Base-by-base conservation (phyloP, 345 rosid genomes). In the Brassica incana region DNA sequence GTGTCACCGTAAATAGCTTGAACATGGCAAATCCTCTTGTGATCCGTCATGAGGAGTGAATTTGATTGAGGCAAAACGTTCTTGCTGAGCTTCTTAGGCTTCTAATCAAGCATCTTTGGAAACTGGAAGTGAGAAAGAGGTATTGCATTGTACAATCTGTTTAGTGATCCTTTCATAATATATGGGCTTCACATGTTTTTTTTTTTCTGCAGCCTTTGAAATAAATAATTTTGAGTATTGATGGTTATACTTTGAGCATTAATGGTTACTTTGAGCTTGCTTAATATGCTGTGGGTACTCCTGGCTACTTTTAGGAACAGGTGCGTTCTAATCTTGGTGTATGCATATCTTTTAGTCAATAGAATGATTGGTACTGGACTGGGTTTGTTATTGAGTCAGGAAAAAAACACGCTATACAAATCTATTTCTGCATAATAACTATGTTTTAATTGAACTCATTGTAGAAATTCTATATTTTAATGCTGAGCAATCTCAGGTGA, bases 391-490 rank as follows among this genome's bases (percentile, higher is more conserved):
- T 45, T 74, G 65, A 32, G 63, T 73, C 64, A 38, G 5, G 67
- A 33, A 60, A 67, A 48, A 60, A 45, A 48, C 12, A 62, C 0
- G 58, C 58, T 71, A 16, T 52, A 56, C 52, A 14, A 40, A 30
- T 58, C 23, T 4, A 6, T 25, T 14, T 59, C 30, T 78, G 18
- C 48, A 35, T 76, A 50, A 35, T 23, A n/a, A 50, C 6, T 67
- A 58, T 32, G 23, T 75, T 86, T 82, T 93, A 67, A 93, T 91
- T 83, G 98, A 95, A 73, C 73, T 93, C 83, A 88, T 95, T 74
- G 97, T 95, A 67, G 97, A 98, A 73, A 93, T 93, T 81, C 99
- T 98, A 66, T 98, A 98, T 54, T 95, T 95, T 76, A 95, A 89
- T 83, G 99, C 99, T 0, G 99, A 93, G 36, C 74, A 81, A 45